Conservation (phyloP, 768 basidiomycete species). For the Mycena indigotica region DNA sequence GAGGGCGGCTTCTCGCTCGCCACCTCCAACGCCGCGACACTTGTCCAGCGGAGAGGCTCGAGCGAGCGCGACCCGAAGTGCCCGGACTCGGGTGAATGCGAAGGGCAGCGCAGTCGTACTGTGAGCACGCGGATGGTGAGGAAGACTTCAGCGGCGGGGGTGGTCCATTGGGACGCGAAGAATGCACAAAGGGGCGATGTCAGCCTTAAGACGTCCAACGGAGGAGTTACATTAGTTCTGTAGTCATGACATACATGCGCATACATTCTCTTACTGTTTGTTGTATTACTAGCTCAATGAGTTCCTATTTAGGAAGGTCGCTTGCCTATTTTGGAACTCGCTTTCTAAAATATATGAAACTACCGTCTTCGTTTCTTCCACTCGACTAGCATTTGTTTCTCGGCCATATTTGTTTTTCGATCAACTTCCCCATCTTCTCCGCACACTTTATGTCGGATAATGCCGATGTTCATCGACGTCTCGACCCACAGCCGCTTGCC, state of each 20-base stretch:
- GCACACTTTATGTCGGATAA: constrained; percentile 34
- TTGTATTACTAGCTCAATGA: not conserved
- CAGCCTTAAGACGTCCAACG: constrained; percentile 13
- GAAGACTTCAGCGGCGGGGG: not conserved
- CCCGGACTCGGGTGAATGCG: not conserved
- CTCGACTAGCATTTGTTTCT: not conserved
- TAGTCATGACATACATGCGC: constrained; percentile 1
- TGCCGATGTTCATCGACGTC: constrained; percentile 35
- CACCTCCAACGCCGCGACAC: constrained; percentile 26
- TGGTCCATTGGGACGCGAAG: constrained; percentile 18
- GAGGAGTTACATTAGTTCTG: constrained; percentile 11
- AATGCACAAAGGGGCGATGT: constrained; percentile 11
- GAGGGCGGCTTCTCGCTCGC: constrained; percentile 43
- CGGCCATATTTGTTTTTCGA: not conserved
- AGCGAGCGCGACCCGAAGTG: constrained; percentile 33
- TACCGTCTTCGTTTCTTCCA: not conserved
- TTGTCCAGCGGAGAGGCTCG: constrained; percentile 24
- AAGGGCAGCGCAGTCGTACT: constrained; percentile 34
- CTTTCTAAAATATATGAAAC: not conserved
- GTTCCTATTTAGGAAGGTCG: not conserved
- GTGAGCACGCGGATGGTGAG: constrained; percentile 10
- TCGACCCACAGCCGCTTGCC: constrained; percentile 18
- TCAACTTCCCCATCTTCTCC: no score
- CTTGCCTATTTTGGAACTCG: not conserved
- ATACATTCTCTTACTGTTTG: not conserved